Evolutionary conservation across 1,284 basidiomycete genomes (phyloP), one percentile per base, ranked within the genome.

Genomic region (Ceratobasidium papillatum): DNA sequence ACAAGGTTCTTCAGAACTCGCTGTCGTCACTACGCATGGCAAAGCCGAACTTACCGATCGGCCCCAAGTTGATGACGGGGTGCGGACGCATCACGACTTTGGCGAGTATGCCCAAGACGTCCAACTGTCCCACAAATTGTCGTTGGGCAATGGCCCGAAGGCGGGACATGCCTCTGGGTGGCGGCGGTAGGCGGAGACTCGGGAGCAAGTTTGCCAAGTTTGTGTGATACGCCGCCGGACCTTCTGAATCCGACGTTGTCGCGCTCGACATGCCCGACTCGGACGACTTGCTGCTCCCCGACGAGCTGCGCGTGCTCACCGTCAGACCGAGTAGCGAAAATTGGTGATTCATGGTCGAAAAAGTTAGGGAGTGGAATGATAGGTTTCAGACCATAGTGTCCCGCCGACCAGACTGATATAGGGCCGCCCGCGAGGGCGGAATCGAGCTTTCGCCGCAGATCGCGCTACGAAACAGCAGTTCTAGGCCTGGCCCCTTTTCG

Each of bases 101-200:
- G 5, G 91, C 87, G 25, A 99, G 86, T 49, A 98, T 88, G 54
- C 91, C 89, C 65, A 99, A 85, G 74, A 96, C 87, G 81, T 99
- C 96, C 77, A 98, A 41, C 9, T 32, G 51, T 4, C 43, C 43
- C 2, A 54, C 64, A 8, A 5, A 54, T 32, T 69, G 66, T n/a
- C 66, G 66, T 41, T 58, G 52, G 36, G 66, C 66, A 12, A 54
- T 30, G 14, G 52, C 52, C 1, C 64, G 45, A 4, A 68, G 47
- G 14, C 64, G 64, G 27, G 45, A 54, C 64, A 68, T 68, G 64
- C 64, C 64, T 12, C 49, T 25, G 32, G 54, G 64, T 27, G 64
- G 64, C 3, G 64, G 64, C 32, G 64, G 64, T 8, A 68, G 64
- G 4, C 45, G 51, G 38, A 69, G 66, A 19, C 52, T 38, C 3